These are phyloP conservation scores for Papiliotrema laurentii DNA, from an alignment of 1,284 basidiomycete species.

Conservation along the genomic window DNA sequence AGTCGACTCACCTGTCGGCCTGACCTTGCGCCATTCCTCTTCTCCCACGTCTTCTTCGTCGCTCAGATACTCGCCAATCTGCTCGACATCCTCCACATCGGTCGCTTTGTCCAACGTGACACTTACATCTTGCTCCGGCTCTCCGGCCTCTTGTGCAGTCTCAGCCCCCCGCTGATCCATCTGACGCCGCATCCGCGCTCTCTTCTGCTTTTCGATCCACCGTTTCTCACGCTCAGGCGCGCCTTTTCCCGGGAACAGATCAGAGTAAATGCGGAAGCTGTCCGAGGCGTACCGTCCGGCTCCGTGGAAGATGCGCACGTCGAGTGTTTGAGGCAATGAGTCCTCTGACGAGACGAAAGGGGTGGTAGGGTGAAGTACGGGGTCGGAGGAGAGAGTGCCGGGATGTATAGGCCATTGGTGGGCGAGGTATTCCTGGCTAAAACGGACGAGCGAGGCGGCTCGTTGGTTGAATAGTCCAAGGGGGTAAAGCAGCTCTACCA, in stretches of 20 bases:
- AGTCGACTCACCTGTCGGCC: conserved; percentile 17
- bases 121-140: not conserved
- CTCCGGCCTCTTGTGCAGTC: not conserved
- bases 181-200: conserved; percentile 10
- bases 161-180: not conserved
- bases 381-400: not conserved
- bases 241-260: conserved; percentile 17
- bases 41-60: conserved; percentile 16
- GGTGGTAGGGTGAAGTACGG: not conserved
- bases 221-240: conserved; percentile 15
- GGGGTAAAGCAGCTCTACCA: conserved; percentile 22
- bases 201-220: conserved; percentile 18
- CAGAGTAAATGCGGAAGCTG: conserved; percentile 27
- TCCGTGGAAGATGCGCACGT: conserved; percentile 26
- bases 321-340: conserved; percentile 5
- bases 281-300: conserved; percentile 27
- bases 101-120: not conserved
- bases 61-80: conserved; percentile 13
- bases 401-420: conserved; percentile 19
- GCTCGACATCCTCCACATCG: conserved; percentile 3
- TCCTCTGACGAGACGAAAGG: not conserved
- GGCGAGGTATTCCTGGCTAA: conserved; percentile 24
- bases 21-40: conserved; percentile 28
- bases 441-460: conserved; percentile 19
- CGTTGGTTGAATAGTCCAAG: conserved; percentile 29